These are phyloP conservation scores for Epichloe sibirici DNA, from an alignment of 2,329 filamentous ascomycete genomes.

Conservation along the genomic window DNA sequence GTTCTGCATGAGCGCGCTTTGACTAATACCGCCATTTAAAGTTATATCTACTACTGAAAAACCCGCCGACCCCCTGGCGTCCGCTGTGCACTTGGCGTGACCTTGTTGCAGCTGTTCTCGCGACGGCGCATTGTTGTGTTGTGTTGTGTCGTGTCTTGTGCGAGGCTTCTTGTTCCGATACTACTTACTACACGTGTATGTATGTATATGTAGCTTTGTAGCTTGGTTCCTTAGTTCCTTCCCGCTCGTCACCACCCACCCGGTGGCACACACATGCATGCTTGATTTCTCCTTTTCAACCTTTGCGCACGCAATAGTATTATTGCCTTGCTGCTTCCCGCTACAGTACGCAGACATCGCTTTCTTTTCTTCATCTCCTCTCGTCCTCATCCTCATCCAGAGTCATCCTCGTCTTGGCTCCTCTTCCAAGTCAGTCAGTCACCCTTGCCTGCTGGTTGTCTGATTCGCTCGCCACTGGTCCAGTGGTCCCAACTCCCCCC, in stretches of 20 bases:
- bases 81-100: no score
- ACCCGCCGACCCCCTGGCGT: conserved; percentile 1
- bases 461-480: not conserved
- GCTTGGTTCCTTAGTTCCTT: conserved; percentile 4
- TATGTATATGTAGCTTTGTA: not conserved
- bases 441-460: not conserved
- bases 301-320: not conserved
- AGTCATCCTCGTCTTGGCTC: not conserved
- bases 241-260: not conserved
- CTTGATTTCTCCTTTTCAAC: not conserved
- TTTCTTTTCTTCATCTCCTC: not conserved
- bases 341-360: not conserved
- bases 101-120: no score
- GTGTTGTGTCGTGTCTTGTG: no score
- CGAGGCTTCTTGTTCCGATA: no score
- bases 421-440: not conserved
- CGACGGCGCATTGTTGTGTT: no score
- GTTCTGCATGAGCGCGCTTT: not conserved
- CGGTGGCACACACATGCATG: not conserved
- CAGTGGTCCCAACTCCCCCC: not conserved
- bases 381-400: not conserved
- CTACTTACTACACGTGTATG: no score
- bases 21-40: not conserved
- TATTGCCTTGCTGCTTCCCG: not conserved
- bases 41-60: conserved; percentile 1